Base-by-base conservation (phyloP, 768 basidiomycete species). In the Mycena alexandri region DNA sequence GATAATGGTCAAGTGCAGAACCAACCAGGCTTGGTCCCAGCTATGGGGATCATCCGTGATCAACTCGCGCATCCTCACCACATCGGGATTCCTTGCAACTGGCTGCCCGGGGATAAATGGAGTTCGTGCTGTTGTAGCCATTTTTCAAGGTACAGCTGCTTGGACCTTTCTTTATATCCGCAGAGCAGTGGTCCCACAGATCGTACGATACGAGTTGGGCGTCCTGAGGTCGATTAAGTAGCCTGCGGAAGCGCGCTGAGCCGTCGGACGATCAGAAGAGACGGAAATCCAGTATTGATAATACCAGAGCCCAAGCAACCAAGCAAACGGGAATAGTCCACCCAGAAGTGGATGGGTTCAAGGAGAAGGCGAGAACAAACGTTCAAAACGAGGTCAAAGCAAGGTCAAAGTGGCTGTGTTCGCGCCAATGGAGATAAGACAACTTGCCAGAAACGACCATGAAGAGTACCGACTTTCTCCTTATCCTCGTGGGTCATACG, bases 401-500 rank as follows among this genome's bases (percentile, higher is more conserved):
- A 16, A 5, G 4, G 33, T 59, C 2, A 12, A 24, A 44, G n/a
- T 25, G 42, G 52, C 34, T 54, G 53, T 38, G 38, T 38, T 11
- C 10, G 10, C 38, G 10, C 38, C 38, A 14, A 38, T 5, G 38
- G 38, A 36, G 34, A 36, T 36, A 36, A 5, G 34, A 36, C 34
- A n/a, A n/a, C 34, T 9, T 50, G 54, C 24, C 42, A 2, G 16
- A 9, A 43, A 53, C 63, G 6, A 43, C 50, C 36, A 68, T 71
- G 63, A 80, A 80, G 72, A 79, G 79, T 25, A 86, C 84, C 24
- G 87, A 89, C 76, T 73, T 89, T 59, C 74, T 85, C 48, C 83
- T 89, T 63, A 87, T 89, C 67, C 71, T 89, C 63, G 88, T 86
- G 64, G 36, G 84, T 81, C 36, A 29, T 41, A 25, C 29, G 24